phyloP scores from a whole-genome alignment of 495 filamentous ascomycete genomes.

The Alectoria sarmentosa region DNA sequence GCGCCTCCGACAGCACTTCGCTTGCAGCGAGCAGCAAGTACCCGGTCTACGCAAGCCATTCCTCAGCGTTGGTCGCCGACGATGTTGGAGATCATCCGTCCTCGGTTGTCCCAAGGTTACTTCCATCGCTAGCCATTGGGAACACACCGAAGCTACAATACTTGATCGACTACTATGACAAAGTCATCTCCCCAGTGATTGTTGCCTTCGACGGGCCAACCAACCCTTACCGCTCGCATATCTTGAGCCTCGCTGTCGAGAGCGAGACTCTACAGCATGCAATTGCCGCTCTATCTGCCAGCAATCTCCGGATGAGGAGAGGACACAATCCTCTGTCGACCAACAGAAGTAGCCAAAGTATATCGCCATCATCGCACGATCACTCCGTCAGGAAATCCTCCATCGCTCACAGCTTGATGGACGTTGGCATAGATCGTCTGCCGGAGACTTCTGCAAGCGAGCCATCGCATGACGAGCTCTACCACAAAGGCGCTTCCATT shows the following conservation, averaged over 20 bases:
- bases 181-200: constrained; percentile 82
- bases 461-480: constrained; percentile 61
- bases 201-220: constrained; percentile 82
- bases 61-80: constrained; percentile 21
- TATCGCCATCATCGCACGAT: constrained; percentile 24
- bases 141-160: constrained; percentile 51
- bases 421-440: constrained; percentile 20
- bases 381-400: constrained; percentile 39
- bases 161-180: constrained; percentile 62
- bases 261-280: constrained; percentile 85
- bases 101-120: constrained; percentile 38
- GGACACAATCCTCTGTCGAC: constrained; percentile 38
- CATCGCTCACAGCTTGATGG: constrained; percentile 37
- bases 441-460: constrained; percentile 21
- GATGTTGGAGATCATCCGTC: constrained; percentile 31
- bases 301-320: constrained; percentile 59
- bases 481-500: constrained; percentile 75
- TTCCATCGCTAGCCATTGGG: constrained; percentile 42
- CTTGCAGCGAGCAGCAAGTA: constrained; percentile 20
- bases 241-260: constrained; percentile 67
- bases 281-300: constrained; percentile 81
- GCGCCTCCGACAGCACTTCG: constrained; percentile 14
- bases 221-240: constrained; percentile 79
- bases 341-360: constrained; percentile 31
- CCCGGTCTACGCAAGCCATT: constrained; percentile 17